phyloP scores from a whole-genome alignment of 805 yeast species.

The Ogataea wickerhamii region DNA sequence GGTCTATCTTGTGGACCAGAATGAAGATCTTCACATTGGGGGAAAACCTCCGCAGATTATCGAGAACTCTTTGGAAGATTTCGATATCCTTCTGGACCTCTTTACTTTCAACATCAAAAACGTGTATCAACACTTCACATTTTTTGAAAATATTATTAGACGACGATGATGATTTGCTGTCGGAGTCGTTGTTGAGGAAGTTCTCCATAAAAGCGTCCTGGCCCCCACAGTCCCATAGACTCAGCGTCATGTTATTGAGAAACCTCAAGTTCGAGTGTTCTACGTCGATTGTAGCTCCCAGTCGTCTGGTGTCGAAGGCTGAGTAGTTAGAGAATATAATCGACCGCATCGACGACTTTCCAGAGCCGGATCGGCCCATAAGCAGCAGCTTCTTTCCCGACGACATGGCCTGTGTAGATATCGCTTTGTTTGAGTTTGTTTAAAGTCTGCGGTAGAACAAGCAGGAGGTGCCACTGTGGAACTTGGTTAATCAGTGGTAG shows the following conservation, averaged over 20 bases:
- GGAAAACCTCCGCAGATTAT: slow-evolving; percentile 75
- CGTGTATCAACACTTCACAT: slow-evolving; percentile 94
- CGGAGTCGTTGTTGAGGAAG: slow-evolving; percentile 55
- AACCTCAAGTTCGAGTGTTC: slow-evolving; percentile 93
- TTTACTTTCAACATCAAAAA: slow-evolving; percentile 91
- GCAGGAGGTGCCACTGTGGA: no score
- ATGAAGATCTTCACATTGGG: slow-evolving; percentile 93
- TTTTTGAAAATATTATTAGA: slow-evolving; percentile 90
- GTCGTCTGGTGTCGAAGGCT: slow-evolving; percentile 90
- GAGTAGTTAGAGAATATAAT: slow-evolving; percentile 94
- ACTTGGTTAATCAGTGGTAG: no score
- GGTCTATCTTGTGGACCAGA: slow-evolving; percentile 91
- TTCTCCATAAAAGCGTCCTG: slow-evolving; percentile 96
- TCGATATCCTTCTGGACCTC: slow-evolving; percentile 91
- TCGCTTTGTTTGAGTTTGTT: no score
- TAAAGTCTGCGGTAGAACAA: no score
- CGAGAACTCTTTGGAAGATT: slow-evolving; percentile 79
- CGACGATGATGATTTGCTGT: slow-evolving; percentile 35
- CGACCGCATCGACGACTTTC: slow-evolving; percentile 96
- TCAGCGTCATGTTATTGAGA: slow-evolving; percentile 90
- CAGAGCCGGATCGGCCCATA: slow-evolving; percentile 95
- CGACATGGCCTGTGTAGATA: slow-evolving; percentile 16
- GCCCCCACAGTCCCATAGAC: slow-evolving; percentile 98
- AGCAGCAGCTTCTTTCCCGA: slow-evolving; percentile 58
- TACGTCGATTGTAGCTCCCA: slow-evolving; percentile 98